A percentile compares a stretch with the other conserved stretches of the same genome.
Evolutionary conservation across 1,139 yeast species (phyloP).

Genomic region (Hanseniaspora gamundiae): DNA sequence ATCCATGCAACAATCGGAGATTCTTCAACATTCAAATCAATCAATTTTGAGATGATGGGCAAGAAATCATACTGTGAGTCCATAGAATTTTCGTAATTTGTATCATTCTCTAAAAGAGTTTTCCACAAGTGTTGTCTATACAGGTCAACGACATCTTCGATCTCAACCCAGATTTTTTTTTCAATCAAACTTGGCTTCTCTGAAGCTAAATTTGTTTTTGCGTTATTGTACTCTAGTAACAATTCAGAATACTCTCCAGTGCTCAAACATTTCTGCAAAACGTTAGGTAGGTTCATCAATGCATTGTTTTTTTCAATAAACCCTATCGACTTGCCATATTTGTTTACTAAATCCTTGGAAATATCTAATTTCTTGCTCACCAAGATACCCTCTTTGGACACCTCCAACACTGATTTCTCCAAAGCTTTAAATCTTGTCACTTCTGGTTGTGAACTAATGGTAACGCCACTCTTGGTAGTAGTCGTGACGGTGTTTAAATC

Average conservation of each 20-base stretch:
- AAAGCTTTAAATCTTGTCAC: constrained; percentile 29
- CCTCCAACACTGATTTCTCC: constrained; percentile 35
- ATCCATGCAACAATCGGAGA: constrained; percentile 60
- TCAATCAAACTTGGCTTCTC: constrained; percentile 21
- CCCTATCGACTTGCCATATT: constrained; percentile 46
- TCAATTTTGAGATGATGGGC: constrained; percentile 42
- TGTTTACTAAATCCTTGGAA: constrained; percentile 45
- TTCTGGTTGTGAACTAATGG: constrained; percentile 9
- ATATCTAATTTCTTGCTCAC: constrained; percentile 68
- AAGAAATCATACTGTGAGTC: constrained; percentile 36
- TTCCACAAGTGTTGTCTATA: constrained; percentile 57
- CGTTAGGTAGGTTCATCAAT: constrained; percentile 63
- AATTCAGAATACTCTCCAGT: constrained; percentile 59
- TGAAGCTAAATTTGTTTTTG: constrained; percentile 29
- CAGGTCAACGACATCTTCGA: constrained; percentile 48
- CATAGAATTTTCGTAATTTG: constrained; percentile 10
- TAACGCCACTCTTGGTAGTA: constrained; percentile 18
- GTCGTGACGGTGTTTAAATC: constrained; percentile 7
- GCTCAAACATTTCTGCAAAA: constrained; percentile 39
- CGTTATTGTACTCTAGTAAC: constrained; percentile 56
- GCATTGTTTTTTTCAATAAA: constrained; percentile 50
- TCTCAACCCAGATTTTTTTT: constrained; percentile 53
- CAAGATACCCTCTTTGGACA: constrained; percentile 45
- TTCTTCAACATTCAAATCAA: constrained; percentile 46
- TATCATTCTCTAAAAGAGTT: constrained; percentile 31